phyloP scores from a whole-genome alignment of 2,329 filamentous ascomycete species.

The Cercospora sp. region DNA sequence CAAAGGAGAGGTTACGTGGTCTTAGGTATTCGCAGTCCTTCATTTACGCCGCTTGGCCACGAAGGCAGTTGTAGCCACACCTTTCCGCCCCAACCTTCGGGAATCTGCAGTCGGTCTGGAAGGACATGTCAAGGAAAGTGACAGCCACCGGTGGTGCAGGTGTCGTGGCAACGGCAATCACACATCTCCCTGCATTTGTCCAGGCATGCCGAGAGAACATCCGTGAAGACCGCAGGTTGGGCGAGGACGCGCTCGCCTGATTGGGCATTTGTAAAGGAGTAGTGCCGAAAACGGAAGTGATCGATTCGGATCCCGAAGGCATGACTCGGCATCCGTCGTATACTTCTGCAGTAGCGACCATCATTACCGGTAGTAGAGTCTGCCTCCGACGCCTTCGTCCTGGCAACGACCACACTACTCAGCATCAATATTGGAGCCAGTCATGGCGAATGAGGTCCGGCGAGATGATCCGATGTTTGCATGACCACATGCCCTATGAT shows the following conservation, averaged over 20 bases:
- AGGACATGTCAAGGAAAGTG: neutral
- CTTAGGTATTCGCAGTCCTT: neutral
- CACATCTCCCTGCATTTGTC: neutral
- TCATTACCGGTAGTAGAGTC: neutral
- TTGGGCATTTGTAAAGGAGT: neutral
- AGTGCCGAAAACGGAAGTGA: conserved; percentile 2
- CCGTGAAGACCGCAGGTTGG: neutral
- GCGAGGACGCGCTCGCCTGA: neutral
- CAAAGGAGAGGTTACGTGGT: neutral
- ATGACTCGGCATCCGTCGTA: neutral
- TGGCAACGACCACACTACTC: neutral
- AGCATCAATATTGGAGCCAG: neutral
- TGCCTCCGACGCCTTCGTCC: neutral
- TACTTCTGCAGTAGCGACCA: neutral
- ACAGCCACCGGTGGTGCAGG: neutral
- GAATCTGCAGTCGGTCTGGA: neutral
- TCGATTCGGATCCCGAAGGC: neutral
- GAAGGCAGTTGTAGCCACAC: neutral
- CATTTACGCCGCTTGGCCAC: neutral
- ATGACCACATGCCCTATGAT: neutral
- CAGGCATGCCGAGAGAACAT: neutral
- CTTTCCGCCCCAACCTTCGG: neutral
- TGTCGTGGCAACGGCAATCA: conserved; percentile 3
- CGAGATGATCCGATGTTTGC: neutral
- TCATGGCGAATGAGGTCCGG: neutral